Evolutionary conservation across 2,329 filamentous ascomycete species (phyloP).

Genomic region (Colletotrichum agaves): DNA sequence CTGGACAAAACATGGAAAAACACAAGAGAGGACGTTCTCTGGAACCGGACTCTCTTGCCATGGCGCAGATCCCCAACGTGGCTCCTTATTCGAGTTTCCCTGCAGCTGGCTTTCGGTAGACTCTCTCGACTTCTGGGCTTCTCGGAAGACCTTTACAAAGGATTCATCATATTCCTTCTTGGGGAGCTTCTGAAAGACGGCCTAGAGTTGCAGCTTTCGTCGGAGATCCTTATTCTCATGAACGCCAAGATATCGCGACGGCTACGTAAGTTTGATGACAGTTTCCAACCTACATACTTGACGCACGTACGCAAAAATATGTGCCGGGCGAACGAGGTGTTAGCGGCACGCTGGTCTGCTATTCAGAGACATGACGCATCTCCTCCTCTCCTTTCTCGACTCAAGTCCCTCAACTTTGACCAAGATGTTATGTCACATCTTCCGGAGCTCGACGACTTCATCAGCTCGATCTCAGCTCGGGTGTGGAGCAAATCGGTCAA

Average conservation of each 20-base stretch:
- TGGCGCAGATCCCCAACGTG: conserved; percentile 66
- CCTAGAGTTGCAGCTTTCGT: conserved; percentile 30
- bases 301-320: background rate
- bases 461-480: background rate
- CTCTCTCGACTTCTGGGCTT: conserved; percentile 19
- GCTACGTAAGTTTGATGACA: conserved; percentile 26
- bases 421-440: conserved; percentile 35
- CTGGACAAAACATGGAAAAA: conserved; percentile 57
- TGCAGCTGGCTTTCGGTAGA: conserved; percentile 49
- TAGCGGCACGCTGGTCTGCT: background rate
- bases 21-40: conserved; percentile 65
- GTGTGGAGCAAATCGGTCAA: background rate
- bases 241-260: conserved; percentile 56
- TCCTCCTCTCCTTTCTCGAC: background rate
- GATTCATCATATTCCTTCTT: conserved; percentile 60
- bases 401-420: conserved; percentile 30
- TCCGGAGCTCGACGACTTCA: conserved; percentile 2
- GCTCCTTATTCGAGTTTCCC: conserved; percentile 63
- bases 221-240: conserved; percentile 52
- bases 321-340: background rate
- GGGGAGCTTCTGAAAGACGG: conserved; percentile 47
- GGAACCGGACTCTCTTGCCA: conserved; percentile 44
- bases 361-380: background rate
- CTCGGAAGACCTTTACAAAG: conserved; percentile 55
- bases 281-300: background rate